phyloP scores from a whole-genome alignment of 306 rosid genomes.

The Hylodesmum podocarpum region DNA sequence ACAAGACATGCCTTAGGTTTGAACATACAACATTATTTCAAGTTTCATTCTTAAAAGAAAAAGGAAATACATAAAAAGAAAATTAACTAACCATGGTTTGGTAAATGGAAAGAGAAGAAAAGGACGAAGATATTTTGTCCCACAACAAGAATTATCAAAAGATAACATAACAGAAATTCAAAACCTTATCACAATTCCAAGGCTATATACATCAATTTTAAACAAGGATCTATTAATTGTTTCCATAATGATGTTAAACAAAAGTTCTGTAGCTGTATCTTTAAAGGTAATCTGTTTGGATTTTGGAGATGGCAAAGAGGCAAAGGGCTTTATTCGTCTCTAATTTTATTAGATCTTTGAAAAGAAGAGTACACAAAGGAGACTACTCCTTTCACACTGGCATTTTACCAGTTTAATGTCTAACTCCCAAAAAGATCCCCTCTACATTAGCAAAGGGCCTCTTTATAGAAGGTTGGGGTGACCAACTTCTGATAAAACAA shows the following conservation, averaged over 20 bases:
- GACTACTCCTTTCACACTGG: no score
- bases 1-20: constrained; percentile 15
- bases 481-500: no score
- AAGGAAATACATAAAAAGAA: constrained; percentile 6
- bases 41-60: neutral
- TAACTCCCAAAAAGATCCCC: no score
- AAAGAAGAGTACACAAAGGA: no score
- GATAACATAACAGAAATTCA: neutral
- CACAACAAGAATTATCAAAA: neutral
- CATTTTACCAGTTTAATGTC: no score
- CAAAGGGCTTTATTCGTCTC: no score
- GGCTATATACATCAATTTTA: neutral
- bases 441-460: no score
- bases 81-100: neutral
- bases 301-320: no score
- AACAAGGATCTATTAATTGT: neutral
- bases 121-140: neutral
- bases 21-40: neutral
- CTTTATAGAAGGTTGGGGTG: no score
- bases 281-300: neutral
- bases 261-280: neutral
- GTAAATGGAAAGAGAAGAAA: neutral
- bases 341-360: no score
- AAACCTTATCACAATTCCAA: neutral
- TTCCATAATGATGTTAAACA: neutral